Evolutionary conservation across 345 rosid species (phyloP).

Genomic region (Citrus glauca): DNA sequence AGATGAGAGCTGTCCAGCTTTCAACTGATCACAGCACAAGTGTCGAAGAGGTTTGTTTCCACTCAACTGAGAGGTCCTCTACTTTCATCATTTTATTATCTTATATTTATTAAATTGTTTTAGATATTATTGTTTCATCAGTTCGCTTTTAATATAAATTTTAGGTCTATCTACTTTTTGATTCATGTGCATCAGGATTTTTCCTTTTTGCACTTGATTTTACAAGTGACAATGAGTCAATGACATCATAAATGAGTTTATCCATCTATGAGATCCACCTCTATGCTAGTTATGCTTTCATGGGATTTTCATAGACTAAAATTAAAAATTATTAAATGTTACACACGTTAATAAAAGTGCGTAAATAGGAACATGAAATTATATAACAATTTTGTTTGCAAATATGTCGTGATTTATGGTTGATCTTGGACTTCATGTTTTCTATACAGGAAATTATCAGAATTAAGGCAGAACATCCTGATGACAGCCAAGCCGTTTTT

Average conservation of each 20-base stretch:
- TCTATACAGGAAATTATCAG: conserved; percentile 71
- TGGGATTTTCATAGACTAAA: neutral
- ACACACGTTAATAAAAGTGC: neutral
- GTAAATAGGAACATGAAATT: neutral
- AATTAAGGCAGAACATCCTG: conserved; percentile 81
- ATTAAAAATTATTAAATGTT: neutral
- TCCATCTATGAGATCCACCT: neutral
- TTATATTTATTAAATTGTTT: neutral
- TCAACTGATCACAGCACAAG: conserved; percentile 92
- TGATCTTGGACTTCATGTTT: conserved; percentile 11
- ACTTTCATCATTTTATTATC: neutral
- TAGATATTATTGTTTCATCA: neutral
- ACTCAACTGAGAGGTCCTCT: conserved; percentile 11
- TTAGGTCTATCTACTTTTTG: neutral
- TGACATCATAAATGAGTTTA: neutral
- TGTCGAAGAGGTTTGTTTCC: conserved; percentile 64
- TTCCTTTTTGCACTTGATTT: neutral
- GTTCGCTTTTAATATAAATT: neutral
- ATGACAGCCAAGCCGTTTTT: conserved; percentile 69
- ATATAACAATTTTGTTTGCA: neutral
- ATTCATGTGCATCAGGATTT: neutral
- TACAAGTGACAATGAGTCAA: neutral
- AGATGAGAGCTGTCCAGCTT: conserved; percentile 95
- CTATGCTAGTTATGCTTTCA: neutral
- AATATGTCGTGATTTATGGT: conserved; percentile 2